phyloP scores from a whole-genome alignment of 768 basidiomycete genomes.

The Tylopilus sp. region DNA sequence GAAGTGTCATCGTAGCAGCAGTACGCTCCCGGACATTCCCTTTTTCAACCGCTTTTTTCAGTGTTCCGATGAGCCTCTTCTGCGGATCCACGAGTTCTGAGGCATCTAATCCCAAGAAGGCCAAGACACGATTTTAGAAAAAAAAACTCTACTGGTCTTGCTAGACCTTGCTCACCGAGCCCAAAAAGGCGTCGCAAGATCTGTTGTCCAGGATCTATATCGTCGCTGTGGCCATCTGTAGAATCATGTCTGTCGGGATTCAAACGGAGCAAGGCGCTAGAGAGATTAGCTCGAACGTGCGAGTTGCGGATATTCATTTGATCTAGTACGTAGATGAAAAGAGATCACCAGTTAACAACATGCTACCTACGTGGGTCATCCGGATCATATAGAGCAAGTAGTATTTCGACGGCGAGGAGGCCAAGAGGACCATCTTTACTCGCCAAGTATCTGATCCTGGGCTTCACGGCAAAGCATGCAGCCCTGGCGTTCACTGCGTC shows the following conservation, averaged over 20 bases:
- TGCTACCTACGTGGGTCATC: constrained; percentile 1
- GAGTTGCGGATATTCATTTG: constrained; percentile 9
- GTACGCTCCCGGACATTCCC: constrained; percentile 17
- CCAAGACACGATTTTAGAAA: no score
- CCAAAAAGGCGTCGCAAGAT: constrained; percentile 16
- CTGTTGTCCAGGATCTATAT: not conserved
- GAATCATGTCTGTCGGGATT: not conserved
- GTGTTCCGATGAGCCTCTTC: constrained; percentile 7
- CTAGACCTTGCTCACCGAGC: constrained; percentile 6
- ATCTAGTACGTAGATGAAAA: not conserved
- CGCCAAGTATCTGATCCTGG: constrained; percentile 16
- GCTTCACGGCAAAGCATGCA: constrained; percentile 6
- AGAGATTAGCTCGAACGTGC: constrained; percentile 17
- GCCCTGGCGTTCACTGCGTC: not conserved
- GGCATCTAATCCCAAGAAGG: constrained; percentile 5
- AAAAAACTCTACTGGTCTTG: no score
- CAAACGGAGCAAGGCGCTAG: constrained; percentile 9
- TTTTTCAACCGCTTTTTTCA: constrained; percentile 1
- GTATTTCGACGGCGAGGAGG: constrained; percentile 20
- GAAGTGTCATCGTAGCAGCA: constrained; percentile 20
- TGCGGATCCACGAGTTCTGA: not conserved
- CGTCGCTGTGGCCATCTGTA: not conserved
- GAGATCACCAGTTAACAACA: not conserved
- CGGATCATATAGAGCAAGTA: constrained; percentile 10
- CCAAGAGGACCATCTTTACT: constrained; percentile 6